phyloP scores from a whole-genome alignment of 495 filamentous ascomycete genomes.

The Trichocladium antarcticum region DNA sequence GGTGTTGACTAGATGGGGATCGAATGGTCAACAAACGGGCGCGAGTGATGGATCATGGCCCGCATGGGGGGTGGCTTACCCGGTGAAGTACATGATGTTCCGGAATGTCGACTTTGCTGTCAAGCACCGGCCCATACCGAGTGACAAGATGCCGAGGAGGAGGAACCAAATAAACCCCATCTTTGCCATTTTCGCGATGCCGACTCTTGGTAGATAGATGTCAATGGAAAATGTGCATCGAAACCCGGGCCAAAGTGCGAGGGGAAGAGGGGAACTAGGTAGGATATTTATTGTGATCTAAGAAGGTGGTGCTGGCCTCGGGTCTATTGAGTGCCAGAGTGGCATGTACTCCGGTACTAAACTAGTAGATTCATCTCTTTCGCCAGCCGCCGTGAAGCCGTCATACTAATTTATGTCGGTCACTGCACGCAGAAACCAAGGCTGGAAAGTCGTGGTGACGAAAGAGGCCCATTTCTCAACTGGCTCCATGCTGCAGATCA shows the following conservation, averaged over 20 bases:
- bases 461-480: neutral
- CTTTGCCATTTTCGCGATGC: neutral
- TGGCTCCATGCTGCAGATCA: no score
- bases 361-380: no score
- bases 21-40: neutral
- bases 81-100: conserved; percentile 52
- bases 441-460: neutral
- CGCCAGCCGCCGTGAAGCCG: no score
- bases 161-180: conserved; percentile 6
- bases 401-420: neutral
- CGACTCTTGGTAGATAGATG: no score
- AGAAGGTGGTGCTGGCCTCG: no score
- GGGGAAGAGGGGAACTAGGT: no score
- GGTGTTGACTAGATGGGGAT: conserved; percentile 38
- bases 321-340: no score
- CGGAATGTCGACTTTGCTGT: conserved; percentile 18
- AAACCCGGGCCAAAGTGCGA: no score
- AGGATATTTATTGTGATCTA: no score
- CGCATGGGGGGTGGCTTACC: conserved; percentile 26
- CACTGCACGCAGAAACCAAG: neutral
- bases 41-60: neutral
- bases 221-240: no score
- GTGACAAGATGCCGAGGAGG: conserved; percentile 10
- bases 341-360: no score
- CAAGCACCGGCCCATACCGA: conserved; percentile 12